Evolutionary conservation across 2,329 filamentous ascomycete genomes (phyloP).

Genomic region (Pestalotiopsis sp.): DNA sequence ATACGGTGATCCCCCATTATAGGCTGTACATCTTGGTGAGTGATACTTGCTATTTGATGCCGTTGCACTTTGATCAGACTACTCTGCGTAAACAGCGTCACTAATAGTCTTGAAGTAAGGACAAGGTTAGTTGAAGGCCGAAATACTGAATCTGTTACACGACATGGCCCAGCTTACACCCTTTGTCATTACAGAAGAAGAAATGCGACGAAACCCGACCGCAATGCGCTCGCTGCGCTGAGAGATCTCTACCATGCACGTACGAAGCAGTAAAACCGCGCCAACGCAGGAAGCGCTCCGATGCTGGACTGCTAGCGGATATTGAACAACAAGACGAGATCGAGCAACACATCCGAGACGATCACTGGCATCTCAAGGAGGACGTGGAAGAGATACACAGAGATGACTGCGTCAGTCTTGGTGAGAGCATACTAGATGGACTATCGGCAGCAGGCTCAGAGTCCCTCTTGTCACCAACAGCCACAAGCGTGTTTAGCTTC

Average conservation of each 20-base stretch:
- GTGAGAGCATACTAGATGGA: conserved; percentile 18
- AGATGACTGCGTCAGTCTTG: conserved; percentile 22
- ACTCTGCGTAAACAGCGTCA: conserved; percentile 7
- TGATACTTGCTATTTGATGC: conserved; percentile 6
- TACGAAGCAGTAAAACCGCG: conserved; percentile 51
- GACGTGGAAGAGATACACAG: conserved; percentile 18
- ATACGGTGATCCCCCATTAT: conserved; percentile 15
- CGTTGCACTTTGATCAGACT: conserved; percentile 20
- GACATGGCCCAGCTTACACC: conserved; percentile 12
- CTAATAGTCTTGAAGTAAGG: conserved; percentile 42
- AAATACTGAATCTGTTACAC: background rate
- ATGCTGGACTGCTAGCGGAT: conserved; percentile 17
- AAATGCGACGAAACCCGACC: conserved; percentile 58
- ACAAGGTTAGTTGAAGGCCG: conserved; percentile 48
- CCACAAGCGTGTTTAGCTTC: conserved; percentile 29
- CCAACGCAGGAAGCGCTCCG: conserved; percentile 38
- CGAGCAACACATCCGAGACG: conserved; percentile 12
- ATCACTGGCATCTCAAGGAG: conserved; percentile 22
- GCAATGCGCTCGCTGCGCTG: conserved; percentile 51
- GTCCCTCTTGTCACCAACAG: conserved; percentile 4
- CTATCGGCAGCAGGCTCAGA: conserved; percentile 15
- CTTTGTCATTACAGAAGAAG: conserved; percentile 47
- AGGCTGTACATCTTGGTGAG: conserved; percentile 58
- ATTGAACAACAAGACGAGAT: background rate
- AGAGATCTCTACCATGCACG: conserved; percentile 48